phyloP scores from a whole-genome alignment of 2,329 filamentous ascomycete genomes.

The Xylaria hypoxylon region DNA sequence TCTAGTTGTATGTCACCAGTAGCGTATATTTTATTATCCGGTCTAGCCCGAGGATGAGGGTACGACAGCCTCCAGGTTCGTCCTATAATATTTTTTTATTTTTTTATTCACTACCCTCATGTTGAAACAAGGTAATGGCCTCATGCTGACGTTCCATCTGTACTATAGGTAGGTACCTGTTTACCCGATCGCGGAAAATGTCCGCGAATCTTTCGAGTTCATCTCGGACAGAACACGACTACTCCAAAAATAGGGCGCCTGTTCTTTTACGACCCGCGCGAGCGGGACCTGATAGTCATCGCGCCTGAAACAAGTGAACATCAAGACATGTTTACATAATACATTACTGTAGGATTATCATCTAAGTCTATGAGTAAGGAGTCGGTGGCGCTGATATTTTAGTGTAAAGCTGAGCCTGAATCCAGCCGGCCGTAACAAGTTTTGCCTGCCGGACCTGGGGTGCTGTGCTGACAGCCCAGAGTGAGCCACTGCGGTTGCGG shows the following conservation, averaged over 20 bases:
- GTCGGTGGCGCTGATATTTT: background rate
- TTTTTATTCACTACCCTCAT: background rate
- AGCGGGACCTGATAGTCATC: background rate
- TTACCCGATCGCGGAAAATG: background rate
- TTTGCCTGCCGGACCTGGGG: background rate
- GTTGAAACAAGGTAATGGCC: too few species aligned
- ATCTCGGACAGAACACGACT: background rate
- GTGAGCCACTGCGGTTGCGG: background rate
- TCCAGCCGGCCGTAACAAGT: background rate
- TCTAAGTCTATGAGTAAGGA: background rate
- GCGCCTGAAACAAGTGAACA: background rate
- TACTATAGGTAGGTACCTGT: too few species aligned
- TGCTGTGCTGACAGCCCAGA: background rate
- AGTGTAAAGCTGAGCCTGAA: background rate
- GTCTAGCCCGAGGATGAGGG: background rate
- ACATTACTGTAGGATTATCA: background rate
- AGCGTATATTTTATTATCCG: background rate
- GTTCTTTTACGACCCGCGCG: background rate
- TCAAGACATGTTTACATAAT: background rate
- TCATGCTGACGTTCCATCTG: too few species aligned
- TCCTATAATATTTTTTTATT: background rate
- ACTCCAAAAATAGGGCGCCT: background rate
- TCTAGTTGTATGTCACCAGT: background rate
- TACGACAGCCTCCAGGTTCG: background rate
- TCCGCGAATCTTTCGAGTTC: background rate